A percentile compares a stretch with the other conserved stretches of the same genome.
Evolutionary conservation across 208 protist species (phyloP).

Genomic region (Leptomonas seymouri): DNA sequence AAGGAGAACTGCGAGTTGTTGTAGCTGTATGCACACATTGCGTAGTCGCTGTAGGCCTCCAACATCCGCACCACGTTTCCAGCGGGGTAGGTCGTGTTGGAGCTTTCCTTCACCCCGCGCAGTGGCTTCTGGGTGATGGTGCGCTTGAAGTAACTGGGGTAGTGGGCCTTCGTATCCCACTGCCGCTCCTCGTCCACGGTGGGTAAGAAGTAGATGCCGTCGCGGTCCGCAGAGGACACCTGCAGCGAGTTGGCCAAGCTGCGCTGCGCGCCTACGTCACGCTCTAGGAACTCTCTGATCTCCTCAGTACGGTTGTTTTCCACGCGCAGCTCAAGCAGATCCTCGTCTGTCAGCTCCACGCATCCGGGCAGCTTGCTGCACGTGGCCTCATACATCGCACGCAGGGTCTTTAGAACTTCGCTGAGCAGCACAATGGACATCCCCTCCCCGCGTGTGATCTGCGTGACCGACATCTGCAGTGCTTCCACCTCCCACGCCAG

Average conservation of each 20-base stretch:
- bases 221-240: conserved; percentile 1
- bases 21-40: conserved; percentile 48
- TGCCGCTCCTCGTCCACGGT: conserved; percentile 12
- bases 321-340: conserved; percentile 30
- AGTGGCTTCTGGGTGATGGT: conserved; percentile 24
- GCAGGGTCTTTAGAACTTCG: conserved; percentile 19
- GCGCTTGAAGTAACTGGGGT: conserved; percentile 32
- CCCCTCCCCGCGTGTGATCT: conserved; percentile 24
- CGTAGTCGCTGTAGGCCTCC: conserved; percentile 24
- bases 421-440: conserved; percentile 25
- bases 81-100: background rate
- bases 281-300: conserved; percentile 17
- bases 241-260: conserved; percentile 8
- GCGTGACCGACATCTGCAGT: conserved; percentile 22
- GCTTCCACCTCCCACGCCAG: conserved; percentile 18
- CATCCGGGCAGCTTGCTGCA: conserved; percentile 25
- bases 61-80: conserved; percentile 14
- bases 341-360: conserved; percentile 22
- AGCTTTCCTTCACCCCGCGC: conserved; percentile 2
- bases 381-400: conserved; percentile 9
- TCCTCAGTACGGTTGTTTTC: conserved; percentile 16
- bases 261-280: conserved; percentile 16
- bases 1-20: conserved; percentile 36
- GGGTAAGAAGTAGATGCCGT: conserved; percentile 19
- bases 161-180: background rate